phyloP scores from a whole-genome alignment of 495 filamentous ascomycete genomes.

The Penicillium herquei region DNA sequence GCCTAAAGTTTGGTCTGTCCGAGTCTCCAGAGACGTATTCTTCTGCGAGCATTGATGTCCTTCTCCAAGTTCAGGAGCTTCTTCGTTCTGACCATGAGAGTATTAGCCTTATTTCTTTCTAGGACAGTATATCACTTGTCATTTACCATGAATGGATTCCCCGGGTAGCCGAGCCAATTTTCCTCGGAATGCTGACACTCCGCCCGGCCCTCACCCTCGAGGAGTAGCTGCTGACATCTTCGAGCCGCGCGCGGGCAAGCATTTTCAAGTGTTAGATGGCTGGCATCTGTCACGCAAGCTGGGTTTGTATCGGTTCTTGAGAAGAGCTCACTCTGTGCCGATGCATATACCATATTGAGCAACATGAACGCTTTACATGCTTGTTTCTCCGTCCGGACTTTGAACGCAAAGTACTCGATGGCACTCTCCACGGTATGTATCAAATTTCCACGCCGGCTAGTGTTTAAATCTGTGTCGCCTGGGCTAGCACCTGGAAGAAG shows the following conservation, averaged over 20 bases:
- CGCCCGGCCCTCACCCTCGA: not conserved
- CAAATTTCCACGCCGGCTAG: not conserved
- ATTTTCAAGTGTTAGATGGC: not conserved
- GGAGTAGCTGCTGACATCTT: not conserved
- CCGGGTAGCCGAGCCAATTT: conserved; percentile 1
- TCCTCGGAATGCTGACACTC: conserved; percentile 1
- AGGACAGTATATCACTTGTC: not conserved
- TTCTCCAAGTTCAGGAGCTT: not conserved
- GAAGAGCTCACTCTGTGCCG: not conserved
- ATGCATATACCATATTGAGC: conserved; percentile 3
- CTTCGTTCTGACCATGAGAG: not conserved
- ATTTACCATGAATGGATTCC: not conserved
- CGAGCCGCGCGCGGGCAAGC: not conserved
- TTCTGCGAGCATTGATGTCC: not conserved
- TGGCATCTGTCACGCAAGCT: not conserved
- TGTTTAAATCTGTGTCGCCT: not conserved
- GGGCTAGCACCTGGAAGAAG: not conserved
- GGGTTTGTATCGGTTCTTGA: not conserved
- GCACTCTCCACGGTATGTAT: conserved; percentile 5
- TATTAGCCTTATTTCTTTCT: not conserved
- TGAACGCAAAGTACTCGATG: conserved; percentile 11
- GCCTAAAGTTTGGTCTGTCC: not conserved
- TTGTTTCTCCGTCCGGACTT: conserved; percentile 11
- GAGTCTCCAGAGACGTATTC: not conserved
- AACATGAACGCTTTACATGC: conserved; percentile 7